Evolutionary conservation across 2,329 filamentous ascomycete genomes (phyloP).

Genomic region (Dactylellina sp.): DNA sequence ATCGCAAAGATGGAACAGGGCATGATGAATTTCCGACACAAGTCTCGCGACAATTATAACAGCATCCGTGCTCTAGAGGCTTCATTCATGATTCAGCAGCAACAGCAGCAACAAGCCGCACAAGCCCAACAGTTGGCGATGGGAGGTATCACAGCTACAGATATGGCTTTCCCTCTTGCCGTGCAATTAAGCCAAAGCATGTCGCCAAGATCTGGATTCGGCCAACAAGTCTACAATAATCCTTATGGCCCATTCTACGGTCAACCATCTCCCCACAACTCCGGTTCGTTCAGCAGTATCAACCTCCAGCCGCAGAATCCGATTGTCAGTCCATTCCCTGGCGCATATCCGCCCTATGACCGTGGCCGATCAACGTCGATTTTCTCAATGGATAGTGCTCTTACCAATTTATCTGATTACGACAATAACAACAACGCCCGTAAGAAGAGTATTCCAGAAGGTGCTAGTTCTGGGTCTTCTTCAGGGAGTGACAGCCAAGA

Average conservation of each 20-base stretch:
- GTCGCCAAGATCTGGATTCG: conserved; percentile 39
- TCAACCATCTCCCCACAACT: conserved; percentile 53
- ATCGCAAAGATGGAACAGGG: conserved; percentile 60
- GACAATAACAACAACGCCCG: conserved; percentile 43
- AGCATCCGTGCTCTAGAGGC: conserved; percentile 56
- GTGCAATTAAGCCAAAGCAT: conserved; percentile 45
- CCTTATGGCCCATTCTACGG: conserved; percentile 52
- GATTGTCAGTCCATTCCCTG: conserved; percentile 50
- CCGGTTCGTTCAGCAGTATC: conserved; percentile 56
- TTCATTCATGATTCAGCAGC: conserved; percentile 48
- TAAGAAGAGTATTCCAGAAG: conserved; percentile 53
- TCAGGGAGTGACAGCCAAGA: conserved; percentile 54
- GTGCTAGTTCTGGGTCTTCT: conserved; percentile 44
- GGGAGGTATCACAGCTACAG: conserved; percentile 39
- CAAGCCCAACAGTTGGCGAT: conserved; percentile 49
- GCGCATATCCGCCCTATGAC: conserved; percentile 34
- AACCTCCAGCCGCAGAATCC: conserved; percentile 56
- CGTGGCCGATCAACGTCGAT: conserved; percentile 60
- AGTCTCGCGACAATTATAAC: conserved; percentile 52
- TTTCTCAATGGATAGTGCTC: conserved; percentile 59
- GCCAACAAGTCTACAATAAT: conserved; percentile 42
- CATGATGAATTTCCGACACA: conserved; percentile 57
- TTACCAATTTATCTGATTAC: conserved; percentile 60
- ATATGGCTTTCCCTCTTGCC: conserved; percentile 51
- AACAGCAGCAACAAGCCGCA: conserved; percentile 40